Conservation (phyloP, 2,329 filamentous ascomycete species). For the Corynespora cassiicola region DNA sequence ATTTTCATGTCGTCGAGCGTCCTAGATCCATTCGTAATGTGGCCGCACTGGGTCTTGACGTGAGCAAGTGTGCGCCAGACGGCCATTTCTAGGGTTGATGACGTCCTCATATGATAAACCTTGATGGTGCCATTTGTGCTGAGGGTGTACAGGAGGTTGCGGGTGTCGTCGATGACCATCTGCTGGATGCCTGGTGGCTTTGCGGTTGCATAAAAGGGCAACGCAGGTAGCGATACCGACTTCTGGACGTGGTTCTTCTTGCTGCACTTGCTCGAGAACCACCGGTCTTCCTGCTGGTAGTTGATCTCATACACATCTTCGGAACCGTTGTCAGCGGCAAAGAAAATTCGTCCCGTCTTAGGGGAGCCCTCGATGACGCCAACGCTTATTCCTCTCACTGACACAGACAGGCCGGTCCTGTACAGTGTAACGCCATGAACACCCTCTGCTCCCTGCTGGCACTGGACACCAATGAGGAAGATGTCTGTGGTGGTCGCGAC, state of each 20-base stretch:
- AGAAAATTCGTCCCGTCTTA: slow-evolving; percentile 89
- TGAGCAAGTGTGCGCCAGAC: slow-evolving; percentile 61
- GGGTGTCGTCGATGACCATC: slow-evolving; percentile 86
- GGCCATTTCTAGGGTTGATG: slow-evolving; percentile 58
- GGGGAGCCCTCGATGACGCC: slow-evolving; percentile 78
- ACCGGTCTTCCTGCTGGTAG: slow-evolving; percentile 96
- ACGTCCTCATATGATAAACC: slow-evolving; percentile 82
- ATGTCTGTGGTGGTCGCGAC: slow-evolving; percentile 88
- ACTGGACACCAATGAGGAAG: slow-evolving; percentile 82
- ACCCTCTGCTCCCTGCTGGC: slow-evolving; percentile 68
- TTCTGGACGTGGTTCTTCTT: slow-evolving; percentile 86
- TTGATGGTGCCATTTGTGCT: slow-evolving; percentile 88
- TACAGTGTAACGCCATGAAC: slow-evolving; percentile 79
- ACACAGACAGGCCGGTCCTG: slow-evolving; percentile 83
- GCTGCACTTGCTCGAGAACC: slow-evolving; percentile 88
- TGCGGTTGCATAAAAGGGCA: slow-evolving; percentile 32
- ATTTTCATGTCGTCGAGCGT: slow-evolving; percentile 73
- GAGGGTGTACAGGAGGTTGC: slow-evolving; percentile 88
- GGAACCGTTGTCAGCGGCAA: slow-evolving; percentile 73
- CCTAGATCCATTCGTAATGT: slow-evolving; percentile 77
- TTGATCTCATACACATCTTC: slow-evolving; percentile 93
- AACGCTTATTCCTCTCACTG: slow-evolving; percentile 78
- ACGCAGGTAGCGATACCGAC: slow-evolving; percentile 67
- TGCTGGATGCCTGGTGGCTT: slow-evolving; percentile 71
- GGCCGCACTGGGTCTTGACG: slow-evolving; percentile 75